Evolutionary conservation across 2,329 filamentous ascomycete species (phyloP).

Genomic region (Penicillium sp.): DNA sequence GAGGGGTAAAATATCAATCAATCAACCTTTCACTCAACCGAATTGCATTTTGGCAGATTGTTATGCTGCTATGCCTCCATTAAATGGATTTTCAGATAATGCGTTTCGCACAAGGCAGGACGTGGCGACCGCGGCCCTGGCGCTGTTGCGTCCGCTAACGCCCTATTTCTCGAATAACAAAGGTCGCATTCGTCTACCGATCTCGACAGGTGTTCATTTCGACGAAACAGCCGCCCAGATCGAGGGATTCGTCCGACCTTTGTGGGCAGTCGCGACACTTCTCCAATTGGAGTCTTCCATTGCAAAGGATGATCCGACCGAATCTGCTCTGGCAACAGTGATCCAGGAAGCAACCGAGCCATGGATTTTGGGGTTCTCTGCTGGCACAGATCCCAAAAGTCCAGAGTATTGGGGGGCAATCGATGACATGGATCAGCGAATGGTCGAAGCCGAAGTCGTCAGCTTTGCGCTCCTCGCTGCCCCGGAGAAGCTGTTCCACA

Average conservation of each 20-base stretch:
- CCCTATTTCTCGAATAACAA: slow-evolving; percentile 18
- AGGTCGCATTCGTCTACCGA: slow-evolving; percentile 20
- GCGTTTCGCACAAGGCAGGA: slow-evolving; percentile 17
- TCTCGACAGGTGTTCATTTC: slow-evolving; percentile 25
- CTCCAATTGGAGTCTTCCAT: slow-evolving; percentile 3
- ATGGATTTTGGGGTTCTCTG: slow-evolving; percentile 15
- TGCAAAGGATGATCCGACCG: background rate
- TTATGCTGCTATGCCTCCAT: slow-evolving; percentile 25
- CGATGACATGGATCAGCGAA: slow-evolving; percentile 26
- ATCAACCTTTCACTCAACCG: no score
- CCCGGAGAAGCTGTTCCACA: slow-evolving; percentile 21
- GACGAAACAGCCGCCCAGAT: slow-evolving; percentile 29
- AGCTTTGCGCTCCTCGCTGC: slow-evolving; percentile 21
- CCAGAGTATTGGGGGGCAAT: slow-evolving; percentile 29
- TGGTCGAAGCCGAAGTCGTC: slow-evolving; percentile 29
- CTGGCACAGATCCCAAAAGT: slow-evolving; percentile 25
- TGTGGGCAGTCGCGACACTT: slow-evolving; percentile 40
- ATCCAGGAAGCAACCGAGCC: slow-evolving; percentile 7
- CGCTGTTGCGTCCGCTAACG: slow-evolving; percentile 20
- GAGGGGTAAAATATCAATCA: slow-evolving; percentile 1
- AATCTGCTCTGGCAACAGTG: background rate
- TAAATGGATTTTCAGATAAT: slow-evolving; percentile 24
- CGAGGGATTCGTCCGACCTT: slow-evolving; percentile 40
- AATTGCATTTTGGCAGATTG: no score
- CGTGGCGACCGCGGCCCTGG: slow-evolving; percentile 14